Evolutionary conservation across 1,284 basidiomycete species (phyloP).

Genomic region (Entoloma clypeatum): DNA sequence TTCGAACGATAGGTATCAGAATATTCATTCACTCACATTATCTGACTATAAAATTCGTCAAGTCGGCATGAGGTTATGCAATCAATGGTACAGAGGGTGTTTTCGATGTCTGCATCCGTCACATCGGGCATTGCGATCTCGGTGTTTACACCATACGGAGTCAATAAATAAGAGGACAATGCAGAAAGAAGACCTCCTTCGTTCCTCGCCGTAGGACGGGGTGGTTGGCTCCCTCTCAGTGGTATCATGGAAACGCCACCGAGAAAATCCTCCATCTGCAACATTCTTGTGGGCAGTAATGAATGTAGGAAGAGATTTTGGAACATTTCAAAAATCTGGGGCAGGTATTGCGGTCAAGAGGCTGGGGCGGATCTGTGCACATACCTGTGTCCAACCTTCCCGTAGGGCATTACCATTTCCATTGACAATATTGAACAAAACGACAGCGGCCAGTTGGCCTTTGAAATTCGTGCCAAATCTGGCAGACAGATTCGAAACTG

Average conservation of each 20-base stretch:
- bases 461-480: constrained; percentile 96
- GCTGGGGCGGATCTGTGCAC: constrained; percentile 16
- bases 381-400: constrained; percentile 89
- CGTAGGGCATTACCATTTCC: constrained; percentile 94
- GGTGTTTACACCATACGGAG: constrained; percentile 77
- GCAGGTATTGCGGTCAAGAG: constrained; percentile 2
- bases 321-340: constrained; percentile 95
- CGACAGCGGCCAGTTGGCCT: constrained; percentile 94
- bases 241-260: constrained; percentile 89
- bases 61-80: constrained; percentile 92
- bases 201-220: constrained; percentile 60
- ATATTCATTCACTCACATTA: constrained; percentile 58
- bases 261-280: constrained; percentile 97
- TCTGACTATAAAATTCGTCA: constrained; percentile 92
- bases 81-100: constrained; percentile 92
- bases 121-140: constrained; percentile 78
- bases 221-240: constrained; percentile 69
- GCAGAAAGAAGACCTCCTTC: constrained; percentile 93
- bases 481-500: constrained; percentile 89
- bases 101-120: constrained; percentile 89
- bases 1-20: constrained; percentile 9
- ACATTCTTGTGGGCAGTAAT: constrained; percentile 80
- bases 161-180: constrained; percentile 94
- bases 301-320: constrained; percentile 95
- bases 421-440: constrained; percentile 97